Conservation (phyloP, 2,329 filamentous ascomycete genomes). For the Akanthomyces muscarius region DNA sequence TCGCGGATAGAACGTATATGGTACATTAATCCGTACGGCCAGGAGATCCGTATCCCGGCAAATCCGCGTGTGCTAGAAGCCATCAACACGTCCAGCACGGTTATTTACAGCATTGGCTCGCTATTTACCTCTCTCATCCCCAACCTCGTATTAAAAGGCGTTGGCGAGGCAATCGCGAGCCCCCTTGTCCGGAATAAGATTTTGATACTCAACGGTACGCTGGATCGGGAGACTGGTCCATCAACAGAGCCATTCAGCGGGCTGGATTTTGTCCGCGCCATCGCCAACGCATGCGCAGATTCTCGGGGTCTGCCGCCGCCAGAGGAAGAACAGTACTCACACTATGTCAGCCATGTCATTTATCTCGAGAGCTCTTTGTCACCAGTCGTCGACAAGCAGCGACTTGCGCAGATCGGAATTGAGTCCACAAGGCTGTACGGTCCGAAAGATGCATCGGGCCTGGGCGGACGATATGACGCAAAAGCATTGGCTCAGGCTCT, state of each 20-base stretch:
- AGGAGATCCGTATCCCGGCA: constrained; percentile 81
- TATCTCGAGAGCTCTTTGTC: constrained; percentile 69
- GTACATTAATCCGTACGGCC: constrained; percentile 99
- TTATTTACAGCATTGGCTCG: constrained; percentile 92
- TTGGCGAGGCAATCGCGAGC: constrained; percentile 56
- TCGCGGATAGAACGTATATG: constrained; percentile 77
- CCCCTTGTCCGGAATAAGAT: constrained; percentile 62
- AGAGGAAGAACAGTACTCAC: constrained; percentile 47
- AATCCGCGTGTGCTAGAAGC: constrained; percentile 76
- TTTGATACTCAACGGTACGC: constrained; percentile 75
- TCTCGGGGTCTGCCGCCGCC: constrained; percentile 50
- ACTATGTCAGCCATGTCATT: constrained; percentile 80
- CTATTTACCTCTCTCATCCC: constrained; percentile 88
- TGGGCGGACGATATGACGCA: constrained; percentile 66
- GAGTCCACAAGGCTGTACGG: constrained; percentile 76
- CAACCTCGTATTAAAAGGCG: constrained; percentile 69
- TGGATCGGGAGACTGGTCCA: constrained; percentile 85
- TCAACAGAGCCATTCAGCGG: constrained; percentile 62
- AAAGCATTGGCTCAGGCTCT: constrained; percentile 70
- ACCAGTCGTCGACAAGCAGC: constrained; percentile 65
- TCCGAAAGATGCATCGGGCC: constrained; percentile 43
- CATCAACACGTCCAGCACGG: constrained; percentile 57
- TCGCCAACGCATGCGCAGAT: constrained; percentile 69
- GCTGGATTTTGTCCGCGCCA: constrained; percentile 75
- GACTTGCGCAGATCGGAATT: constrained; percentile 64